A percentile compares a stretch with the other conserved stretches of the same genome.
Conservation (phyloP, 495 filamentous ascomycete genomes). For the Extremus antarcticus region DNA sequence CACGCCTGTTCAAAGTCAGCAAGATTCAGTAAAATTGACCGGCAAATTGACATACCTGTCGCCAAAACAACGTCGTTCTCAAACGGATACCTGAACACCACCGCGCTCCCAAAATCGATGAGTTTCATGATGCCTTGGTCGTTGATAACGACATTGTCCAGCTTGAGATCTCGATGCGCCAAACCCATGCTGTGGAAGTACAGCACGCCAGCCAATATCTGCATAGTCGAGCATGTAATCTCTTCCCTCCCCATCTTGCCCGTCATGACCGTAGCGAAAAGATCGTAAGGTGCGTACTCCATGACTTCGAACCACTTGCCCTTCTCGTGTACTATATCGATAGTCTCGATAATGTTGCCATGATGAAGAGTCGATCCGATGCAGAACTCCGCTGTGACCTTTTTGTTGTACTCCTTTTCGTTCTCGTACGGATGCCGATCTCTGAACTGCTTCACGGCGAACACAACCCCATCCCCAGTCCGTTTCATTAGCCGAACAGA, state of each 20-base stretch:
- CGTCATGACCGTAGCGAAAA: slow-evolving; percentile 99
- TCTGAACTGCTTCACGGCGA: slow-evolving; percentile 95
- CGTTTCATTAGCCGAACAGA: slow-evolving; percentile 93
- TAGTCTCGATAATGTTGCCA: slow-evolving; percentile 95
- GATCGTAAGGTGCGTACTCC: slow-evolving; percentile 96
- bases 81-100: slow-evolving; percentile 94
- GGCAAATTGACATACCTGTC: slow-evolving; percentile 66
- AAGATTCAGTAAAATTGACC: not conserved
- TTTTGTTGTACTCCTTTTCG: slow-evolving; percentile 92
- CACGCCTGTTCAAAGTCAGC: slow-evolving; percentile 51
- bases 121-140: slow-evolving; percentile 99
- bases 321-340: slow-evolving; percentile 94
- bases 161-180: slow-evolving; percentile 89
- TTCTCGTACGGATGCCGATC: slow-evolving; percentile 88
- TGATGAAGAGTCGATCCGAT: slow-evolving; percentile 95
- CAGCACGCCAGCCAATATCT: slow-evolving; percentile 93
- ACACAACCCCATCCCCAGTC: slow-evolving; percentile 77
- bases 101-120: slow-evolving; percentile 97
- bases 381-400: slow-evolving; percentile 98
- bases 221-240: slow-evolving; percentile 79
- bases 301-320: slow-evolving; percentile 97
- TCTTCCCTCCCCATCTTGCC: slow-evolving; percentile 94
- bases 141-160: slow-evolving; percentile 97
- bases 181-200: slow-evolving; percentile 95
- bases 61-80: slow-evolving; percentile 83